phyloP scores from a whole-genome alignment of 2,329 filamentous ascomycete genomes.

The Fusarium tanahbumbuense region DNA sequence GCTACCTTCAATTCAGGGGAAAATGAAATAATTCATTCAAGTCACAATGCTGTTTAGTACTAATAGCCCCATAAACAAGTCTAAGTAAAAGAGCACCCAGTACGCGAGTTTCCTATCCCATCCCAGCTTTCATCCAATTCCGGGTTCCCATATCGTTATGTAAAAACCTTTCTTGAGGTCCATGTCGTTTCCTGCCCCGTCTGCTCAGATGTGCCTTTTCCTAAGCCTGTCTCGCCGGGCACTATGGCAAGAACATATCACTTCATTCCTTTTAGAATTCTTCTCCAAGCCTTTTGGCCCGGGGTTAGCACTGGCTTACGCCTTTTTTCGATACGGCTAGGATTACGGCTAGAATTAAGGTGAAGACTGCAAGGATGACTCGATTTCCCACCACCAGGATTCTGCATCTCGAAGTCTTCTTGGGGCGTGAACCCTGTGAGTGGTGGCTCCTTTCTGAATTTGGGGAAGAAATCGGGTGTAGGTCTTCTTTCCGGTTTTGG shows the following conservation, averaged over 20 bases:
- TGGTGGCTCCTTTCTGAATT: rapidly evolving
- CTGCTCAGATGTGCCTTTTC: background rate
- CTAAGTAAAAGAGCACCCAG: background rate
- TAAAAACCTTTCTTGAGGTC: rapidly evolving
- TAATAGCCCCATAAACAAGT: background rate
- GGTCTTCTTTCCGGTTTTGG: background rate
- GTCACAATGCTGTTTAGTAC: background rate
- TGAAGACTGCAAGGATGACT: too few relatives aligned
- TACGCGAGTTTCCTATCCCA: background rate
- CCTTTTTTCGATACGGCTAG: background rate
- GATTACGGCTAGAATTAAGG: too few relatives aligned
- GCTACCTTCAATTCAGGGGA: too few relatives aligned
- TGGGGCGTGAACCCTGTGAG: background rate
- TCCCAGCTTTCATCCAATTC: background rate
- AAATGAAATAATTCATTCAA: background rate
- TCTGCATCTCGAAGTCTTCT: rapidly evolving
- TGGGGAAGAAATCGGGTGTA: background rate
- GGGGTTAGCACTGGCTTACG: rapidly evolving
- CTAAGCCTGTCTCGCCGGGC: too few relatives aligned
- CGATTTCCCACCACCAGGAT: background rate
- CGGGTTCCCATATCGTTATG: too few relatives aligned
- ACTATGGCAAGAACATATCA: background rate
- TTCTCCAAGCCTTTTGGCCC: rapidly evolving
- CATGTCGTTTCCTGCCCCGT: background rate
- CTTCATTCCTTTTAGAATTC: too few relatives aligned